Percentiles rank a stretch among this genome's conserved stretches.
Evolutionary conservation across 495 filamentous ascomycete species (phyloP).

Genomic region (Trichoderma orchidacearum): DNA sequence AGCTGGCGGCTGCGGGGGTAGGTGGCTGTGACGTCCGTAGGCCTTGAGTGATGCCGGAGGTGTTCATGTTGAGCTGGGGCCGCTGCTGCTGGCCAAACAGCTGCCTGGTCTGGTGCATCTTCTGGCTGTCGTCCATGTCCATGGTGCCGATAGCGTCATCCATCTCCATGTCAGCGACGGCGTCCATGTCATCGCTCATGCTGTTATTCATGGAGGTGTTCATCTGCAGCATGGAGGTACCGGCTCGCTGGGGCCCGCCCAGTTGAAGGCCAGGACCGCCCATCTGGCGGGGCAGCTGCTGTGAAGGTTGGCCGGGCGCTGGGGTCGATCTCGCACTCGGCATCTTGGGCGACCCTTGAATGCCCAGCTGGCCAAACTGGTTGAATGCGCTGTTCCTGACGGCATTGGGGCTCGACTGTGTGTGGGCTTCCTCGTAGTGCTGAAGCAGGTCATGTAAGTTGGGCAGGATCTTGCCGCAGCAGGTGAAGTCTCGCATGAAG

Average conservation of each 20-base stretch:
- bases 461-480: constrained; percentile 75
- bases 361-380: constrained; percentile 5
- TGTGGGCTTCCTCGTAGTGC: constrained; percentile 88
- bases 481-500: constrained; percentile 92
- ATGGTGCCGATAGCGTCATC: constrained; percentile 62
- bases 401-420: constrained; percentile 14
- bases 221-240: not conserved
- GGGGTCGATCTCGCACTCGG: constrained; percentile 4
- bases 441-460: constrained; percentile 89
- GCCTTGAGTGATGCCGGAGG: constrained; percentile 51
- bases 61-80: constrained; percentile 60
- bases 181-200: constrained; percentile 61
- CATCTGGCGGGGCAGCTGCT: not conserved
- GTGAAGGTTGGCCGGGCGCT: constrained; percentile 10
- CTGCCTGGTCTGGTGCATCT: constrained; percentile 41
- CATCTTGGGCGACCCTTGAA: constrained; percentile 7
- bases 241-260: constrained; percentile 26
- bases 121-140: constrained; percentile 45
- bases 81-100: constrained; percentile 65
- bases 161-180: constrained; percentile 93
- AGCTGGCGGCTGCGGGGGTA: constrained; percentile 62
- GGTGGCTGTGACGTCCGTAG: constrained; percentile 75
- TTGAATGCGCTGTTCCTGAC: constrained; percentile 8
- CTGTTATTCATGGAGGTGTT: constrained; percentile 10
- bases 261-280: constrained; percentile 19